Base-by-base conservation (phyloP, 1,139 yeast genomes). In the Suhomyces terraborum region DNA sequence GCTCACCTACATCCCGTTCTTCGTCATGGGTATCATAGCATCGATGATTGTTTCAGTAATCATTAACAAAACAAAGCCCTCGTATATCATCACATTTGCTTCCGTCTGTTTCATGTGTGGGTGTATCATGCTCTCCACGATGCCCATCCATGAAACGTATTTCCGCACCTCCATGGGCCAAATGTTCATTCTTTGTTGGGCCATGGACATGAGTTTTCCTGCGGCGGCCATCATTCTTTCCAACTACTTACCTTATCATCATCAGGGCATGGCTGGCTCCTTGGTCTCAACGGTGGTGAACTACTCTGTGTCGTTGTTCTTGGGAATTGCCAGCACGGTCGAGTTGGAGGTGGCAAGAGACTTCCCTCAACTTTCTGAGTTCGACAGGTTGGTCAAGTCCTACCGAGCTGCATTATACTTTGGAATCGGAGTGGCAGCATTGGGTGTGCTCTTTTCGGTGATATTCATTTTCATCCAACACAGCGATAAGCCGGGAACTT, bases 181-280 rank as follows among this genome's bases (percentile, higher is more conserved):
- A 38, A 69, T 73, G 72, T 58, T 76, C 30, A 60, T 78, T 7
- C 54, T 78, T 13, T 67, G 77, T 18, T 77, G 80, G 72, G 83
- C 80, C 1, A 77, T 79, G 82, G 83, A 79, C 52, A 58, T 76
- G 50, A 75, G 81, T 25, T 79, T 78, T 52, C 83, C 83, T 2
- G 77, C 82, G 2, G 75, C 82, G 0, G 69, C 82, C 0, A 66
- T 79, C 25, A 68, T 78, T 6, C 54, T 78, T 30, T 75, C 80
- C 8, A 80, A 79, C 46, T 65, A 58, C 32, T 56, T 79, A 30
- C 82, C 83, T 0, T 54, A 59, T 41, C 66, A 68, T 40, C 75
- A 76, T 45, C 84, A 79, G 55, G 83, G 83, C 22, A 76, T 79
- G 78, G 82, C 82, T 1, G 82, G 82, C 1, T 77, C 82, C 1